Conservation (phyloP, 2,329 filamentous ascomycete species). For the Xenosphaeropsis pyriputrescens region DNA sequence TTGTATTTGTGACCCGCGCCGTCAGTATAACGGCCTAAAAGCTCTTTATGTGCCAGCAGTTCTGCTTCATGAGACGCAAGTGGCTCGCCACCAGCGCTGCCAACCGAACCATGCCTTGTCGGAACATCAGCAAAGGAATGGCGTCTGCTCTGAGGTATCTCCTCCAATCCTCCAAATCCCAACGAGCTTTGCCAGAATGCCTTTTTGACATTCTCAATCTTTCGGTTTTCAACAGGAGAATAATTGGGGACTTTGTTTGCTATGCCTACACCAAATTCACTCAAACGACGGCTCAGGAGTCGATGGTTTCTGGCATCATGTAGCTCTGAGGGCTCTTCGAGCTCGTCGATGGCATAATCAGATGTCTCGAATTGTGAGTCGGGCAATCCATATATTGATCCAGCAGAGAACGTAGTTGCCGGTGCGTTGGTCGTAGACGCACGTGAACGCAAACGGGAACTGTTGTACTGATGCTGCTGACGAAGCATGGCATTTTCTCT, state of each 20-base stretch:
- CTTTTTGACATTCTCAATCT: conserved; percentile 50
- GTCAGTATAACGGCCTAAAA: conserved; percentile 13
- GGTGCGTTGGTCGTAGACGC: conserved; percentile 32
- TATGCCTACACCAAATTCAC: conserved; percentile 18
- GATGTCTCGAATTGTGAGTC: conserved; percentile 49
- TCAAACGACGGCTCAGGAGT: conserved; percentile 19
- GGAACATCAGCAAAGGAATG: conserved; percentile 66
- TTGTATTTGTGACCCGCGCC: conserved; percentile 13
- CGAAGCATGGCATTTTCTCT: conserved; percentile 49
- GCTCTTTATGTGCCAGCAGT: neutral
- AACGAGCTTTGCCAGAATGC: conserved; percentile 58
- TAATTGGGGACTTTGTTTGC: conserved; percentile 16
- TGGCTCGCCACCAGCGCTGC: conserved; percentile 39
- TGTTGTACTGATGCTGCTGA: conserved; percentile 41
- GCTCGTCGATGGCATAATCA: conserved; percentile 59
- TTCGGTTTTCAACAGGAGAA: conserved; percentile 40
- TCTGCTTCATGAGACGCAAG: conserved; percentile 18
- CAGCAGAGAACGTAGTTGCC: conserved; percentile 28
- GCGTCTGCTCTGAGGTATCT: conserved; percentile 58
- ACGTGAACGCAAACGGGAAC: conserved; percentile 37
- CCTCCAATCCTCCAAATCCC: conserved; percentile 45
- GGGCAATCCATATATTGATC: conserved; percentile 43
- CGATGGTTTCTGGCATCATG: conserved; percentile 15
- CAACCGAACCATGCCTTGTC: conserved; percentile 47
- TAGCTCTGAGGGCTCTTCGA: conserved; percentile 44